phyloP scores from a whole-genome alignment of 139 green algal species.

The Coelastrella sp. region DNA sequence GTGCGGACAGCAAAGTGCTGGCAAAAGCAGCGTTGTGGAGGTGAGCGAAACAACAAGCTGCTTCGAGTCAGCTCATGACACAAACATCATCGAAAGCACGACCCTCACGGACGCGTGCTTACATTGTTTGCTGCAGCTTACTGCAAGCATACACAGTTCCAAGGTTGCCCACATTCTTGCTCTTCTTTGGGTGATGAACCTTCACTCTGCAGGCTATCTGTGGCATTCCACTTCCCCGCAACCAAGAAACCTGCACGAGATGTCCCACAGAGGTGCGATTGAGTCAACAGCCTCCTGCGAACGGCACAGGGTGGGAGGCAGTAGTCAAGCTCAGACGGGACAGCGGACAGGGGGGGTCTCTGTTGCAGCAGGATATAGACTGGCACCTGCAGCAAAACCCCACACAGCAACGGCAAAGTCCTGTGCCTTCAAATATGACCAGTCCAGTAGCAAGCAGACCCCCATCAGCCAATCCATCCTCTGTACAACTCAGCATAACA shows the following conservation, averaged over 20 bases:
- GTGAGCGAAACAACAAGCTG: no score
- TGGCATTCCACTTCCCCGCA: slow-evolving; percentile 55
- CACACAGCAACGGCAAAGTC: not conserved
- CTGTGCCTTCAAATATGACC: slow-evolving; percentile 1
- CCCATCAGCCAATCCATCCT: not conserved
- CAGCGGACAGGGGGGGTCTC: not conserved
- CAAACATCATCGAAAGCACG: no score
- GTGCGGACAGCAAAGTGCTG: slow-evolving; percentile 53
- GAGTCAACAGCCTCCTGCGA: slow-evolving; percentile 31
- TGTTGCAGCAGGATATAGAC: not conserved
- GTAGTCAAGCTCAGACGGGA: slow-evolving; percentile 31
- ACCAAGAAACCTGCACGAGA: slow-evolving; percentile 56
- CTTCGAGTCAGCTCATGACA: no score
- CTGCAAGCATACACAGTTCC: no score
- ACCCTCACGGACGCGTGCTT: no score
- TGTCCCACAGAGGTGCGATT: slow-evolving; percentile 61
- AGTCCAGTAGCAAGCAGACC: not conserved
- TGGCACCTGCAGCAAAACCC: not conserved
- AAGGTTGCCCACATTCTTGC: no score
- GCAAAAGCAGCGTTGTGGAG: slow-evolving; percentile 50
- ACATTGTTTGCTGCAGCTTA: no score
- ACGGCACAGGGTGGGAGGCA: slow-evolving; percentile 8
- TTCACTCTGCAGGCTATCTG: slow-evolving; percentile 33
- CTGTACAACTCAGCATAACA: not conserved
- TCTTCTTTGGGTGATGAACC: not conserved